Evolutionary conservation across 176 grass and related monocot species (phyloP).

Genomic region (Oropetium thomaeum): DNA sequence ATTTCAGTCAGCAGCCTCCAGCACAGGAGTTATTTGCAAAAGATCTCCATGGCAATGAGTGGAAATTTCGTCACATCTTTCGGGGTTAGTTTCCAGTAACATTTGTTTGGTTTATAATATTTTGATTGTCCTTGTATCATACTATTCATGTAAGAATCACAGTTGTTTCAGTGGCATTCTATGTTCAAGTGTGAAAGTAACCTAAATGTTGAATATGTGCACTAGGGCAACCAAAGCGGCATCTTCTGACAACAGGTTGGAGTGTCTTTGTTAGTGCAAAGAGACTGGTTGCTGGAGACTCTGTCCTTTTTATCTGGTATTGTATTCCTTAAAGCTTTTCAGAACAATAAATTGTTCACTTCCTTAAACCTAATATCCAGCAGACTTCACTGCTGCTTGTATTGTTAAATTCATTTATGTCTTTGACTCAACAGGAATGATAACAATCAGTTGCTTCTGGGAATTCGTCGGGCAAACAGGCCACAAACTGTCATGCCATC

Average conservation of each 20-base stretch:
- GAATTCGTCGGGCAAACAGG: constrained; percentile 86
- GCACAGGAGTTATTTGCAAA: constrained; percentile 84
- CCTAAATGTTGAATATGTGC: constrained; percentile 33
- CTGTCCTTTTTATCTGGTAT: constrained; percentile 99
- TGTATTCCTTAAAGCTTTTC: not conserved
- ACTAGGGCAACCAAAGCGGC: constrained; percentile 93
- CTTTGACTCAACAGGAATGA: constrained; percentile 75
- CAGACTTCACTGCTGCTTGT: not conserved
- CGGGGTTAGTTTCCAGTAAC: constrained; percentile 47
- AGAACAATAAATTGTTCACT: not conserved
- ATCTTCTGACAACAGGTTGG: constrained; percentile 96
- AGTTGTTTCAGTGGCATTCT: not conserved
- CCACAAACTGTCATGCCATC: constrained; percentile 92
- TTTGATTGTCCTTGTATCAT: not conserved
- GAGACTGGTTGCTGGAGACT: constrained; percentile 92
- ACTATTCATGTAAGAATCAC: not conserved
- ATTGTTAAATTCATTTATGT: constrained; percentile 17
- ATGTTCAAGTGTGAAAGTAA: constrained; percentile 7
- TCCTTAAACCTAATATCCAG: not conserved
- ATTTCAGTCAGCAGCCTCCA: constrained; percentile 94
- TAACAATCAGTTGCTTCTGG: constrained; percentile 86
- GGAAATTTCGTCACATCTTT: constrained; percentile 99
- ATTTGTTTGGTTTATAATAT: not conserved
- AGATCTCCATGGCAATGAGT: constrained; percentile 94
- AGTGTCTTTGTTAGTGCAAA: constrained; percentile 97